Evolutionary conservation across 192 early-diverging fungal species (phyloP).

Genomic region (Nowakowskiella sp.): DNA sequence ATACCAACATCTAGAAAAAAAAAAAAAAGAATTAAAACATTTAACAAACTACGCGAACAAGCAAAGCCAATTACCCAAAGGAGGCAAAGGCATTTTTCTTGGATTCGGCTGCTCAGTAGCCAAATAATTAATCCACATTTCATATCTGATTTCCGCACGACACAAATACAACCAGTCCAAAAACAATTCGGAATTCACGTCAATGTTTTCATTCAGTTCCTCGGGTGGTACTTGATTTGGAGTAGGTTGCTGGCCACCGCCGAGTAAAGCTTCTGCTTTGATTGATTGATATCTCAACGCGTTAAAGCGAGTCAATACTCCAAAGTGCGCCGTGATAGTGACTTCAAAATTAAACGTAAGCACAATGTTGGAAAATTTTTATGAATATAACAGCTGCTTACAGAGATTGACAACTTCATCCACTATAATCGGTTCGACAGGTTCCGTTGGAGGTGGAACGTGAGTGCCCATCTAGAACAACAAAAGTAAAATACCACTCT

Average conservation of each 20-base stretch:
- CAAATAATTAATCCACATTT: constrained; percentile 40
- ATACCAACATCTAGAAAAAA: too few relatives aligned
- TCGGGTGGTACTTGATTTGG: not conserved
- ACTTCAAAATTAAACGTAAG: too few relatives aligned
- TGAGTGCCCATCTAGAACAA: too few relatives aligned
- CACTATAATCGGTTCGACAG: too few relatives aligned
- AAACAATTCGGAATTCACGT: constrained; percentile 23
- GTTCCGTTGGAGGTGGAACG: too few relatives aligned
- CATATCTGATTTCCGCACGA: constrained; percentile 47
- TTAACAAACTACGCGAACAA: constrained; percentile 1
- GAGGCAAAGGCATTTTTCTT: constrained; percentile 31
- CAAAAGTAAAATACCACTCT: too few relatives aligned
- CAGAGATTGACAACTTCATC: too few relatives aligned
- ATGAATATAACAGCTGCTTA: too few relatives aligned
- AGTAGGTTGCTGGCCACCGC: constrained; percentile 5
- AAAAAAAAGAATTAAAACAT: too few relatives aligned
- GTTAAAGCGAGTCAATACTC: constrained; percentile 25
- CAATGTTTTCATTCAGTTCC: not conserved
- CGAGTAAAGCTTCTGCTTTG: not conserved
- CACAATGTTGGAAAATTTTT: too few relatives aligned
- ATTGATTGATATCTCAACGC: not conserved
- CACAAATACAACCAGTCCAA: constrained; percentile 40
- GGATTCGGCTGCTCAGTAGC: constrained; percentile 21
- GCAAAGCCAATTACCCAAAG: constrained; percentile 22
- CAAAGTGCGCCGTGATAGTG: constrained; percentile 20